These are phyloP conservation scores for Russula sp. DNA, from an alignment of 768 basidiomycete genomes.

Conservation along the genomic window DNA sequence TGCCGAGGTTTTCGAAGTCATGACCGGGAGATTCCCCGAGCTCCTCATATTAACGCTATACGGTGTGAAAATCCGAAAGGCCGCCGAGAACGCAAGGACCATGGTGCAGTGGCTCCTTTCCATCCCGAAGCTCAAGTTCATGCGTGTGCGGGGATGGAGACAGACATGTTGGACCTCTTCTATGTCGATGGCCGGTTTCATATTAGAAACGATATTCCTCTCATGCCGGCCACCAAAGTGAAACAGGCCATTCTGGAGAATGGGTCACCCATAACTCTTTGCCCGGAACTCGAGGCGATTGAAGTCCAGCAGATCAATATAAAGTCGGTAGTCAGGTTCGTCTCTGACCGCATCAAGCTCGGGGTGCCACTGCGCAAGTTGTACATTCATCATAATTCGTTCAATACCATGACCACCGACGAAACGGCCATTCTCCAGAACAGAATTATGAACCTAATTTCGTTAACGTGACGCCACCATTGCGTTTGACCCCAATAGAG, in stretches of 20 bases:
- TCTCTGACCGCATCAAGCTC: slow-evolving; percentile 2
- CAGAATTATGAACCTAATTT: neutral
- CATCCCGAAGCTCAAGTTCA: slow-evolving; percentile 48
- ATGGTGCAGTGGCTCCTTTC: slow-evolving; percentile 54
- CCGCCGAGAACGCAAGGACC: slow-evolving; percentile 32
- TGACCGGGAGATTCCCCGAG: slow-evolving; percentile 51
- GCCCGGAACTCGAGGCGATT: slow-evolving; percentile 20
- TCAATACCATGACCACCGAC: neutral
- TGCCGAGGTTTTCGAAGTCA: slow-evolving; percentile 43
- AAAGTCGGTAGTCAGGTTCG: slow-evolving; percentile 1
- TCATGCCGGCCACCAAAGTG: slow-evolving; percentile 5
- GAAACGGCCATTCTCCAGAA: slow-evolving; percentile 7
- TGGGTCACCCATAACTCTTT: slow-evolving; percentile 10
- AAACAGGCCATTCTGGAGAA: neutral
- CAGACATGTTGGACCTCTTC: slow-evolving; percentile 14
- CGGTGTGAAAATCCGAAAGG: slow-evolving; percentile 40
- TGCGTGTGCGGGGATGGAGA: slow-evolving; percentile 25
- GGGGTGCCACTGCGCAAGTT: slow-evolving; percentile 18
- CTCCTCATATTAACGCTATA: slow-evolving; percentile 56
- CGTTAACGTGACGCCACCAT: slow-evolving; percentile 3
- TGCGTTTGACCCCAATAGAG: slow-evolving; percentile 16
- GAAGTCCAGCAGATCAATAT: slow-evolving; percentile 18
- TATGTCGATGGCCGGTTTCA: slow-evolving; percentile 23
- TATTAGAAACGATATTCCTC: slow-evolving; percentile 20
- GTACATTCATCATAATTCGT: slow-evolving; percentile 19